phyloP scores from a whole-genome alignment of 2,329 filamentous ascomycete species.

The Ceratocystis smalleyi region DNA sequence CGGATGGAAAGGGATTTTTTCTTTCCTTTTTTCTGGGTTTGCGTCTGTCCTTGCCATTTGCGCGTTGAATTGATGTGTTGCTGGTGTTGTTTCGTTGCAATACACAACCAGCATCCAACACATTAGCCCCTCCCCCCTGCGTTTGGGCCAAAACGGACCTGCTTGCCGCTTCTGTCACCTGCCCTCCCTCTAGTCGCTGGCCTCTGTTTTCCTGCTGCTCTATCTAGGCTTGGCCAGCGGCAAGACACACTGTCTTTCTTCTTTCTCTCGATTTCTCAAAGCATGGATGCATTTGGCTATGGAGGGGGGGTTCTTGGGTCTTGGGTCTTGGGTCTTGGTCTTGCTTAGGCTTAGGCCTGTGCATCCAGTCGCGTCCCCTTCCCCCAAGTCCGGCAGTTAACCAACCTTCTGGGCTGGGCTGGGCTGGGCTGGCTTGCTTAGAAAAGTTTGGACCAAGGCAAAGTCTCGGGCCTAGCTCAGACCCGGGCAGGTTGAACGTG shows the following conservation, averaged over 20 bases:
- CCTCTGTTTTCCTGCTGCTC: no score
- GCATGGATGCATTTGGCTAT: background rate
- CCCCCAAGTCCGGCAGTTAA: background rate
- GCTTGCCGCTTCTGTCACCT: constrained; percentile 8
- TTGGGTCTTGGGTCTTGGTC: background rate
- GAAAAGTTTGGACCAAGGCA: background rate
- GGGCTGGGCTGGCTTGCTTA: background rate
- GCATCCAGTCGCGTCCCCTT: background rate
- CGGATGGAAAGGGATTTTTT: background rate
- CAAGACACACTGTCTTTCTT: no score
- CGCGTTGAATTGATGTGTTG: background rate
- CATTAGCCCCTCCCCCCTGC: constrained; percentile 3
- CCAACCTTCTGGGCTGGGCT: background rate
- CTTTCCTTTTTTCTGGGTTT: background rate
- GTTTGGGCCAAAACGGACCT: background rate
- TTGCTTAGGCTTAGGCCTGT: background rate
- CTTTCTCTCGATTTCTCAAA: no score
- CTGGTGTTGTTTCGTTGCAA: background rate
- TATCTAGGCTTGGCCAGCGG: no score
- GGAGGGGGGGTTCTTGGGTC: no score
- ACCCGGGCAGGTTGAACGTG: background rate
- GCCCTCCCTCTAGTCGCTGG: background rate
- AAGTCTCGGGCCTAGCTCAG: background rate
- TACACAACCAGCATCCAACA: background rate
- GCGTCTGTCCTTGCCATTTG: background rate